Evolutionary conservation across 169 alveolate genomes (phyloP).

Genomic region (Plasmodium gaboni): DNA sequence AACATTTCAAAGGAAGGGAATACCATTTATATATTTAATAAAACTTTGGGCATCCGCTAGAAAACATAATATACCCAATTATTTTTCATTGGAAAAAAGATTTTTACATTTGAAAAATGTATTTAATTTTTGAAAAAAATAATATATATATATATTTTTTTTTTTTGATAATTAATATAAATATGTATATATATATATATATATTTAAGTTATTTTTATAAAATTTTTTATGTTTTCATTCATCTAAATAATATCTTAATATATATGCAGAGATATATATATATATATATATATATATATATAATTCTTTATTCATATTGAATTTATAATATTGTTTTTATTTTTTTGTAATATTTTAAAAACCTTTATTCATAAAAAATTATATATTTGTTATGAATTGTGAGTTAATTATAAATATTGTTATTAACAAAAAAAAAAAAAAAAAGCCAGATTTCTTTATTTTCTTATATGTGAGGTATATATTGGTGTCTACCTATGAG

Average conservation of each 20-base stretch:
- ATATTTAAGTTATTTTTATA: background rate
- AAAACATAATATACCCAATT: constrained; percentile 44
- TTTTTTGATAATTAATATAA: background rate
- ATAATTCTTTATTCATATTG: too few species aligned
- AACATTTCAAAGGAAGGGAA: constrained; percentile 62
- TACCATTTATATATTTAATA: constrained; percentile 52
- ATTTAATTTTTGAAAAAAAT: constrained; percentile 6
- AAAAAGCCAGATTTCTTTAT: too few species aligned
- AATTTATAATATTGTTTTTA: too few species aligned
- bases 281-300: background rate
- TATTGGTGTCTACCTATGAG: too few species aligned
- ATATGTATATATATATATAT: background rate
- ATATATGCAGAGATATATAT: background rate
- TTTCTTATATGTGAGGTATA: too few species aligned
- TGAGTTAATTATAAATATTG: too few species aligned
- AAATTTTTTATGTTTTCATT: background rate
- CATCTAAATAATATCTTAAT: background rate
- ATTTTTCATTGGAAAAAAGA: constrained; percentile 39
- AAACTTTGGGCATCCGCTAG: constrained; percentile 51
- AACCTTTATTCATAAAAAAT: too few species aligned
- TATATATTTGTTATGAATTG: too few species aligned
- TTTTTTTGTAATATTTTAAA: too few species aligned
- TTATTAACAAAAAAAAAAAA: too few species aligned
- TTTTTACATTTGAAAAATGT: constrained; percentile 20
- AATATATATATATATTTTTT: background rate